Base-by-base conservation (phyloP, 2,329 filamentous ascomycete species). In the Aciculosporium take region DNA sequence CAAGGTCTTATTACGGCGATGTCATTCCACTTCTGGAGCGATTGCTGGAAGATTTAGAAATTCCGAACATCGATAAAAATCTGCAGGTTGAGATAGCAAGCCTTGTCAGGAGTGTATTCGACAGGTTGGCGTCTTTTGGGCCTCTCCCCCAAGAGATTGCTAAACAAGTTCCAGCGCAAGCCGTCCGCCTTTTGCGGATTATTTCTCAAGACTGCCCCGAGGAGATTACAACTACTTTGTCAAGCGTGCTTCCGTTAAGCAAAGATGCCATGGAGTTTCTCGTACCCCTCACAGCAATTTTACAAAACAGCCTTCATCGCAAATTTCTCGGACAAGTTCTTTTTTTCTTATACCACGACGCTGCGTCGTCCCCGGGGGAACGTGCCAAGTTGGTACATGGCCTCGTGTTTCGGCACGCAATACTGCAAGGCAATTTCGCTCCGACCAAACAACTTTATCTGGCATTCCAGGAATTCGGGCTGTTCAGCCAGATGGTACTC, bases 381-480 rank as follows among this genome's bases (percentile, higher is more conserved):
- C 34, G 39, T 6, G 51, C 47, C n/a, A 42, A 47, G 40, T 30
- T 42, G 2, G n/a, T 50, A 12, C 42, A 41, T 29, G 37, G 42
- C 20, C 30, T 51, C 4, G 45, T 53, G 21, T 25, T 18, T 17
- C 37, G 42, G 15, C 38, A 46, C 10, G 37, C 30, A 3, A 41
- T 35, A 20, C 9, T 17, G 7, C 29, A 41, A 17, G 33, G 27
- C 7, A 30, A 15, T 15, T 52, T 49, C 17, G 24, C 37, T 2
- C 24, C 45, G 20, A 50, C 51, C 30, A 56, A 53, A 33, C 41
- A 48, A 7, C 46, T 59, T 17, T 58, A 61, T 31, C 27, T 27
- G 2, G 37, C 55, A 9, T 42, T 59, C n/a, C 53, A 53, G 35
- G 48, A 51, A 40, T 50, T 51, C 8, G 57, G 57, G 1, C 37